Evolutionary conservation across 257 asterid genomes (phyloP).

Genomic region (Ophiorrhiza pumila): DNA sequence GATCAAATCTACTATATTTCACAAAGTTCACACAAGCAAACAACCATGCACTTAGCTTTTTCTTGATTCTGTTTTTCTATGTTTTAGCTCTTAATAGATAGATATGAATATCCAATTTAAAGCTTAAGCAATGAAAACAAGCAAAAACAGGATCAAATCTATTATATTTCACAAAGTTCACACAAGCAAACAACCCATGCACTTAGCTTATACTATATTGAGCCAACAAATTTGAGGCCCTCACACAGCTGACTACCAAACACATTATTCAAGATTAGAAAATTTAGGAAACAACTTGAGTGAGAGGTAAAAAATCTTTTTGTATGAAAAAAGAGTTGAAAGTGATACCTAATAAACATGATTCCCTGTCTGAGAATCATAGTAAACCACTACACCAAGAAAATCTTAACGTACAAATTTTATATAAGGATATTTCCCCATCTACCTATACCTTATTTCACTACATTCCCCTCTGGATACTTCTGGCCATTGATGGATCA

Average conservation of each 20-base stretch:
- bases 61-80: too few species aligned
- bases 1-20: not conserved
- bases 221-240: not conserved
- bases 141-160: not conserved
- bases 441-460: not conserved
- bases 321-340: not conserved
- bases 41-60: not conserved
- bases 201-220: too few species aligned
- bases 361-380: not conserved
- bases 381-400: not conserved
- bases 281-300: not conserved
- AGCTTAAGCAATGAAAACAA: not conserved
- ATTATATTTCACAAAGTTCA: not conserved
- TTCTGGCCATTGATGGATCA: not conserved
- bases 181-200: not conserved
- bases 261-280: too few species aligned
- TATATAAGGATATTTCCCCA: not conserved
- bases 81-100: too few species aligned
- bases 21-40: not conserved
- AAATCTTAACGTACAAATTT: not conserved
- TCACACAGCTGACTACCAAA: not conserved
- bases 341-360: not conserved
- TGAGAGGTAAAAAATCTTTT: not conserved
- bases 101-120: too few species aligned
- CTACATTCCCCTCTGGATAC: not conserved